Evolutionary conservation across 2,329 filamentous ascomycete genomes (phyloP).

Genomic region (Chaetomiaceae sp.): DNA sequence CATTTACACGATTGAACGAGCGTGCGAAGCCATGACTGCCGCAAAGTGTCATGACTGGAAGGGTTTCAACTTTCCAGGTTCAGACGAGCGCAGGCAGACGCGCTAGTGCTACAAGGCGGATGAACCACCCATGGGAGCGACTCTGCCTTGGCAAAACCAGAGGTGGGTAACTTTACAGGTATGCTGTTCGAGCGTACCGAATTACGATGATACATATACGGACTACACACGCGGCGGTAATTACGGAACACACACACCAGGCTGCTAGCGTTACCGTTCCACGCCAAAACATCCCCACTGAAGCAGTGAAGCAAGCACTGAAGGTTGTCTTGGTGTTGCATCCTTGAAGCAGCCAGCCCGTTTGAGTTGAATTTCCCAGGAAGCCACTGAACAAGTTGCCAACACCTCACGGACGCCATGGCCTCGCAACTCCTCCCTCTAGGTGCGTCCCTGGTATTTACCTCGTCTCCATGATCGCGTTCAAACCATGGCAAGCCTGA

Average conservation of each 20-base stretch:
- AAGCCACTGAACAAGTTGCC: slow-evolving; percentile 1
- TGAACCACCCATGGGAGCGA: too few relatives aligned
- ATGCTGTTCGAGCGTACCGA: too few relatives aligned
- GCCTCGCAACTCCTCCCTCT: slow-evolving; percentile 63
- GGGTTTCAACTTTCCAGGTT: too few relatives aligned
- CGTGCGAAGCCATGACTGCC: slow-evolving; percentile 20
- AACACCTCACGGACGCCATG: slow-evolving; percentile 41
- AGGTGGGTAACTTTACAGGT: too few relatives aligned
- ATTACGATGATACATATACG: too few relatives aligned
- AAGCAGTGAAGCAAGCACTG: too few relatives aligned
- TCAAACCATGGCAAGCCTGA: neutral
- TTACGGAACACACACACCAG: too few relatives aligned
- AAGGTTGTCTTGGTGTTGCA: too few relatives aligned
- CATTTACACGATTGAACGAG: slow-evolving; percentile 7
- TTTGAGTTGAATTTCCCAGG: slow-evolving; percentile 4
- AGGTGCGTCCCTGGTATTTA: slow-evolving; percentile 19
- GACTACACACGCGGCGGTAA: too few relatives aligned
- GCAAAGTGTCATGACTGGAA: slow-evolving; percentile 17
- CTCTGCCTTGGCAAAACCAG: too few relatives aligned
- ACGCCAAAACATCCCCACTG: neutral
- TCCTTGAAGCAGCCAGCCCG: neutral
- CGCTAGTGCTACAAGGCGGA: neutral
- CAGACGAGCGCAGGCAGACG: slow-evolving; percentile 18
- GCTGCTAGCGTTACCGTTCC: too few relatives aligned
- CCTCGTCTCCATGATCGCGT: too few relatives aligned